These are phyloP conservation scores for Leptographium radiaticola DNA, from an alignment of 2,329 filamentous ascomycete genomes.

Conservation along the genomic window DNA sequence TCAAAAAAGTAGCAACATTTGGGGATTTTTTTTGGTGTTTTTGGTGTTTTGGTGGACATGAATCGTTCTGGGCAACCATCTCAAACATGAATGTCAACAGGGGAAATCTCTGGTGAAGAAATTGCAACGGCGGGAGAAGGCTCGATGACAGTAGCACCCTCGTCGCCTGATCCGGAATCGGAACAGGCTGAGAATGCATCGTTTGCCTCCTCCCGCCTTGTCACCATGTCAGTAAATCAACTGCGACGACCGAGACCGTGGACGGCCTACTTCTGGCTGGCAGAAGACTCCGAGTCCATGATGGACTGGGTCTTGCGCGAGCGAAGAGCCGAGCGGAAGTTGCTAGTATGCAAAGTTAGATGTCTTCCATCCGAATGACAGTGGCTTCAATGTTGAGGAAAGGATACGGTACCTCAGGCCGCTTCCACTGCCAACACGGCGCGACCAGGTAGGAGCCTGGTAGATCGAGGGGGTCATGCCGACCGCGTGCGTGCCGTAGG, in stretches of 20 bases:
- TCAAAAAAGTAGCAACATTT: background rate
- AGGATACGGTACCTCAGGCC: conserved; percentile 12
- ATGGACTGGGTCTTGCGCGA: background rate
- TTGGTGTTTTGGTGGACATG: background rate
- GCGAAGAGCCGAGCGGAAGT: background rate
- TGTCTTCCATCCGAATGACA: background rate
- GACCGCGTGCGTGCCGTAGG: conserved; percentile 50
- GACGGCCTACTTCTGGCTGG: background rate
- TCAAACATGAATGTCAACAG: background rate
- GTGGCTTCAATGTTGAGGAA: background rate
- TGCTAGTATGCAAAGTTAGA: background rate
- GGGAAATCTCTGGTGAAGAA: background rate
- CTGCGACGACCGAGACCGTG: too few species aligned
- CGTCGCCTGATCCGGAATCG: conserved; percentile 29
- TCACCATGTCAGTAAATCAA: background rate
- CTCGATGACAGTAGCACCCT: conserved; percentile 42
- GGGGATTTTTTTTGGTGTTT: background rate
- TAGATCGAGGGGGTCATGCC: conserved; percentile 39
- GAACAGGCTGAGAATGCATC: conserved; percentile 28
- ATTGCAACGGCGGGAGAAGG: conserved; percentile 21
- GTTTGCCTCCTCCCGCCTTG: conserved; percentile 22
- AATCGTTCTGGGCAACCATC: background rate
- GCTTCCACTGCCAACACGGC: conserved; percentile 16
- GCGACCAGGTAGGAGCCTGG: conserved; percentile 22
- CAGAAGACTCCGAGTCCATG: background rate